Percentiles rank a stretch among this genome's conserved stretches.
These are phyloP conservation scores for Cicer yamashitae DNA, from an alignment of 306 rosid genomes.

Conservation along the genomic window DNA sequence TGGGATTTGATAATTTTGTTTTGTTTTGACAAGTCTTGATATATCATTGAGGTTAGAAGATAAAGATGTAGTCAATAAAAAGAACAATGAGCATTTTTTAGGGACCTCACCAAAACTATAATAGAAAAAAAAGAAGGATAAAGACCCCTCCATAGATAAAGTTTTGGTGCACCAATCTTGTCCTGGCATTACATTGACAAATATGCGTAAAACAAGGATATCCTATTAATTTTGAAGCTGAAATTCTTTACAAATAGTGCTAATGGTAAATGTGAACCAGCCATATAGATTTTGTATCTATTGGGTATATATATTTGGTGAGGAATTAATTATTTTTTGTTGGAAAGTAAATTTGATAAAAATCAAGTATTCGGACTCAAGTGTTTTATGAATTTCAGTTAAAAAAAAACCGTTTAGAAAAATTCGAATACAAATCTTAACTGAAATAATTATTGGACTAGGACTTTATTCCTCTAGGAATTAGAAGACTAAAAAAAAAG, in stretches of 20 bases:
- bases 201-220: constrained; percentile 52
- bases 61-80: constrained; percentile 50
- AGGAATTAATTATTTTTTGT: constrained; percentile 34
- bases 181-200: constrained; percentile 56
- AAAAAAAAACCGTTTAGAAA: no score
- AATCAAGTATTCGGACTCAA: no score
- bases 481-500: no score
- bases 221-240: constrained; percentile 39
- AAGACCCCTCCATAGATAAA: constrained; percentile 57
- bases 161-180: constrained; percentile 54
- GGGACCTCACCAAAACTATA: constrained; percentile 49
- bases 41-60: constrained; percentile 49
- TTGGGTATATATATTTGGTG: constrained; percentile 1
- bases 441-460: no score
- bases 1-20: background rate
- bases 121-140: constrained; percentile 48
- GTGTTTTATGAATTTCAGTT: no score
- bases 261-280: constrained; percentile 30
- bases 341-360: background rate
- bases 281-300: background rate
- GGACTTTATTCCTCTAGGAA: no score
- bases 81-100: constrained; percentile 49
- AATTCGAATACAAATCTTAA: no score
- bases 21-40: constrained; percentile 49
- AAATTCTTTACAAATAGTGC: constrained; percentile 26